Evolutionary conservation across 2,329 filamentous ascomycete genomes (phyloP).

Genomic region (Trichoderma guizhouense): DNA sequence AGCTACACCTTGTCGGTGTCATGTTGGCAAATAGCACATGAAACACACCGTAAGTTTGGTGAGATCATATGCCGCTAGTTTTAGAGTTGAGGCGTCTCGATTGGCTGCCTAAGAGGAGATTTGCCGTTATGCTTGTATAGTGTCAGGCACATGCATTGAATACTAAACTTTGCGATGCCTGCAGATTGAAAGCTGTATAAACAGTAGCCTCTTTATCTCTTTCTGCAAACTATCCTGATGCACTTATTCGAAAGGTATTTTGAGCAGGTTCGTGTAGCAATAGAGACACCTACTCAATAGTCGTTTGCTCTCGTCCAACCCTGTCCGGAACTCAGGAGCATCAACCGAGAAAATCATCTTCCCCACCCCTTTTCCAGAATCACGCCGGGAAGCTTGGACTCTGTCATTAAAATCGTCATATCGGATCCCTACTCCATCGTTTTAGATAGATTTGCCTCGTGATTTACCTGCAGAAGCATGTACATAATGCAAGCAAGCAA

Average conservation of each 20-base stretch:
- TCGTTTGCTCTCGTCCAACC: background rate
- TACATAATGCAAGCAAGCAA: slow-evolving; percentile 3
- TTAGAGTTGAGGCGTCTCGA: background rate
- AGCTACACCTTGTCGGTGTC: background rate
- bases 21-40: background rate
- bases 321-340: slow-evolving; percentile 1
- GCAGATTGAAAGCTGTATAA: background rate
- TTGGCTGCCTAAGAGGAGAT: background rate
- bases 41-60: slow-evolving; percentile 11
- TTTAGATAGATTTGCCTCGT: slow-evolving; percentile 13
- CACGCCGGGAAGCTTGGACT: background rate
- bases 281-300: background rate
- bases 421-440: slow-evolving; percentile 4
- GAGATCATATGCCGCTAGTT: background rate
- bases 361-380: background rate
- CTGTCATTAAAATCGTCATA: background rate
- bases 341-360: background rate
- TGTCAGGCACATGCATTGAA: background rate
- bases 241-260: background rate
- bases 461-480: slow-evolving; percentile 10
- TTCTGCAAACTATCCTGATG: background rate
- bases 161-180: background rate
- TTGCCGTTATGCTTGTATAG: background rate
- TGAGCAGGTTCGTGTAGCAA: background rate
- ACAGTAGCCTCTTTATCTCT: background rate